Conservation (phyloP, 2,329 filamentous ascomycete genomes). For the Zymoseptoria crescenta region DNA sequence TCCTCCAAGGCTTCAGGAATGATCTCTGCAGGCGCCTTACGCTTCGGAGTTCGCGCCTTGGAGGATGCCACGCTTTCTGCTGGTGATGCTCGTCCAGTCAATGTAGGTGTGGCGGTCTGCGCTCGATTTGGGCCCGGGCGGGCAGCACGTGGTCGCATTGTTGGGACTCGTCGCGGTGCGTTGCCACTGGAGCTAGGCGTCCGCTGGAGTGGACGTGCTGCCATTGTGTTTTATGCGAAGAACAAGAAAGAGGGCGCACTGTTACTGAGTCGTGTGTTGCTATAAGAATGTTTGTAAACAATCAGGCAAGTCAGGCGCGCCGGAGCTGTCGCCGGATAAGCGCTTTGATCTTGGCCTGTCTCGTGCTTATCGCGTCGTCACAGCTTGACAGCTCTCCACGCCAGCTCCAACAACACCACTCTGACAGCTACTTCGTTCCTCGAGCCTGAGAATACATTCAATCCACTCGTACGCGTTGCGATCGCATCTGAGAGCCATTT, state of each 20-base stretch:
- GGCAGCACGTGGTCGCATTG: slow-evolving; percentile 46
- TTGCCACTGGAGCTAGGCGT: slow-evolving; percentile 7
- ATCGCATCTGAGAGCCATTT: not conserved
- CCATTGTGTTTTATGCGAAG: slow-evolving; percentile 2
- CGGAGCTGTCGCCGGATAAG: not conserved
- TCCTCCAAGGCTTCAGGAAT: slow-evolving; percentile 64
- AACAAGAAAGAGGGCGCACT: too few relatives aligned
- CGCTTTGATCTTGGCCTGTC: not conserved
- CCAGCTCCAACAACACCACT: not conserved
- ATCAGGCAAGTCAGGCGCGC: not conserved
- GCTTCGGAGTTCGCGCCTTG: slow-evolving; percentile 55
- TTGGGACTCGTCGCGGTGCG: slow-evolving; percentile 20
- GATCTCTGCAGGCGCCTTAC: slow-evolving; percentile 66
- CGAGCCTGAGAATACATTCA: too few relatives aligned
- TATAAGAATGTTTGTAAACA: too few relatives aligned
- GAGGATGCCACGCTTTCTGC: slow-evolving; percentile 60
- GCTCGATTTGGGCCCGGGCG: slow-evolving; percentile 35
- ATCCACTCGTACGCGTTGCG: not conserved
- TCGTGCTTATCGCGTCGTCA: not conserved
- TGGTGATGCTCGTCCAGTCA: slow-evolving; percentile 56
- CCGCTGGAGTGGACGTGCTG: slow-evolving; percentile 5
- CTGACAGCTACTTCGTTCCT: too few relatives aligned
- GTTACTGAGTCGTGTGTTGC: too few relatives aligned
- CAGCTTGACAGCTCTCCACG: not conserved
- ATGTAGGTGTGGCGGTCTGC: slow-evolving; percentile 41